Evolutionary conservation across 1,139 yeast genomes (phyloP).

Genomic region (Taphrina pruni): DNA sequence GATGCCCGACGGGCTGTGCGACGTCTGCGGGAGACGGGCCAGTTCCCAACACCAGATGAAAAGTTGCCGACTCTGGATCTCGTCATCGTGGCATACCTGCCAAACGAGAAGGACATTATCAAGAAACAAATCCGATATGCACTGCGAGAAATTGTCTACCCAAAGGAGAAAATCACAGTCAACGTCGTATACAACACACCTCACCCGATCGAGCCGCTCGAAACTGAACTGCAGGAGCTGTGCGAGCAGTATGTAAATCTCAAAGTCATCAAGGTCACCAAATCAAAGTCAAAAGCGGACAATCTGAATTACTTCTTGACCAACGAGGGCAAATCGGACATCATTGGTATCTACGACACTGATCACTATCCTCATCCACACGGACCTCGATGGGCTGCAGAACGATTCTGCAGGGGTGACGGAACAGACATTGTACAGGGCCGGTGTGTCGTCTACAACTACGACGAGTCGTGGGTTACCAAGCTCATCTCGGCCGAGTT

Average conservation of each 20-base stretch:
- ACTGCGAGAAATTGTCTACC: constrained; percentile 38
- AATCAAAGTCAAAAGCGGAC: constrained; percentile 39
- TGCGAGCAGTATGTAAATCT: constrained; percentile 31
- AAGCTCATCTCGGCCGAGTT: constrained; percentile 40
- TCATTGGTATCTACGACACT: constrained; percentile 40
- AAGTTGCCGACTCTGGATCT: constrained; percentile 37
- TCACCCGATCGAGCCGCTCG: constrained; percentile 37
- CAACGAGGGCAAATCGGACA: constrained; percentile 36
- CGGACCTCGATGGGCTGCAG: constrained; percentile 40
- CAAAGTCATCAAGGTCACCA: constrained; percentile 32
- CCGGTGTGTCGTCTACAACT: constrained; percentile 40
- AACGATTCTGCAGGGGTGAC: constrained; percentile 39
- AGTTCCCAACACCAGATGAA: constrained; percentile 39
- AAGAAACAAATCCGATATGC: constrained; percentile 40
- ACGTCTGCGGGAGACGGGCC: constrained; percentile 38
- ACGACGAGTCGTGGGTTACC: constrained; percentile 41
- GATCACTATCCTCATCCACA: constrained; percentile 41
- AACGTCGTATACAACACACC: constrained; percentile 41
- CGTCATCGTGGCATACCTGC: constrained; percentile 39
- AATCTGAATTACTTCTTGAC: constrained; percentile 33
- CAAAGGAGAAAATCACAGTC: constrained; percentile 40
- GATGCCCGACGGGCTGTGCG: constrained; percentile 40
- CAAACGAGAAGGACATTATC: constrained; percentile 40
- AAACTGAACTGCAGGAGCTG: constrained; percentile 34
- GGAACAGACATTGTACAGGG: constrained; percentile 40